Conservation (phyloP, 805 yeast genomes). For the Monosporozyma aquatica region DNA sequence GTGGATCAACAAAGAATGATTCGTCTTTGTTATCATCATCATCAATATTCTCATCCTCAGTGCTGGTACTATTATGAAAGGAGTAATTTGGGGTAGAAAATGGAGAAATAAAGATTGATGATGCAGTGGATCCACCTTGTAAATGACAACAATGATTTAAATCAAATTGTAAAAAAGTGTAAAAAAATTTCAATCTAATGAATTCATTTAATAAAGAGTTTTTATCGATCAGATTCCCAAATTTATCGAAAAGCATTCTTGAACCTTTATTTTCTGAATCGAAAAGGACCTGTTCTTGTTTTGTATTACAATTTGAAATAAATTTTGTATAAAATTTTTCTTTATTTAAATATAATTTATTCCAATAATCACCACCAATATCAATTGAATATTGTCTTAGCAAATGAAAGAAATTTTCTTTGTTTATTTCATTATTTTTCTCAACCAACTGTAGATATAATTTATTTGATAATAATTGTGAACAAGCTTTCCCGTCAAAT, state of each 20-base stretch:
- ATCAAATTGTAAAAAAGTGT: constrained; percentile 26
- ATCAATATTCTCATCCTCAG: too few relatives aligned
- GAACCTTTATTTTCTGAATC: constrained; percentile 19
- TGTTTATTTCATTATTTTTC: constrained; percentile 25
- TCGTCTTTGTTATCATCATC: constrained; percentile 22
- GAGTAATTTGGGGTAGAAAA: constrained; percentile 8
- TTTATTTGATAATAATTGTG: constrained; percentile 46
- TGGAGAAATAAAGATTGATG: constrained; percentile 44
- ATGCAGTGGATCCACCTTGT: constrained; percentile 58
- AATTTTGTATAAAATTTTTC: constrained; percentile 29
- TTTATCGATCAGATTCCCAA: constrained; percentile 31
- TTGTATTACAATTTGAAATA: constrained; percentile 27
- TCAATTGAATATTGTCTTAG: constrained; percentile 45
- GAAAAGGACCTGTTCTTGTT: constrained; percentile 28
- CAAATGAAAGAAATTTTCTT: constrained; percentile 36
- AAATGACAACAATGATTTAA: constrained; percentile 25
- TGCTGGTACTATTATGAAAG: too few relatives aligned
- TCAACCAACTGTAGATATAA: constrained; percentile 47
- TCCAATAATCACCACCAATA: constrained; percentile 81
- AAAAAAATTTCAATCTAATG: constrained; percentile 25
- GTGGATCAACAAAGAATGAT: constrained; percentile 42
- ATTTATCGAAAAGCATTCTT: constrained; percentile 30
- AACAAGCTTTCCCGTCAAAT: constrained; percentile 52
- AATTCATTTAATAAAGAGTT: constrained; percentile 26
- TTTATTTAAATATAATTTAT: constrained; percentile 51